Conservation (phyloP, 164 flowering plant species). For the Liquidambar formosana region DNA sequence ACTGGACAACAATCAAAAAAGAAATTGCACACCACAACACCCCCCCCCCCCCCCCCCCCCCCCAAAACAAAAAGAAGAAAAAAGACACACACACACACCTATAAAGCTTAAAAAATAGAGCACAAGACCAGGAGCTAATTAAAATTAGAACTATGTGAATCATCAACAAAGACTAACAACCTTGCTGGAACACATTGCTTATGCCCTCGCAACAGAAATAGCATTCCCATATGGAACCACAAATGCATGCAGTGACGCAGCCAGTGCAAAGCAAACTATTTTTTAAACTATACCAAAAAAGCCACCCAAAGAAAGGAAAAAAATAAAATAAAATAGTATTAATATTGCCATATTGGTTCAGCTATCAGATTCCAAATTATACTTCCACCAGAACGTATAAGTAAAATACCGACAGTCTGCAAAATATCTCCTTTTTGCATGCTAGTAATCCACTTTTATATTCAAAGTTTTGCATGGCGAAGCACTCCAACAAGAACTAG, state of each 20-base stretch:
- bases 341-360: too few relatives aligned
- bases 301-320: too few relatives aligned
- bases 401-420: not conserved
- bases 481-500: not conserved
- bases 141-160: too few relatives aligned
- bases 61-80: too few relatives aligned
- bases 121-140: too few relatives aligned
- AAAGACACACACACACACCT: too few relatives aligned
- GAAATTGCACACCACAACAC: too few relatives aligned
- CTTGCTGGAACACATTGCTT: not conserved
- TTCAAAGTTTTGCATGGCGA: not conserved
- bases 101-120: too few relatives aligned
- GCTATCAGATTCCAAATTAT: not conserved
- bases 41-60: too few relatives aligned
- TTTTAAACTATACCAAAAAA: not conserved
- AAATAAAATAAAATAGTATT: too few relatives aligned
- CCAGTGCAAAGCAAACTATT: not conserved
- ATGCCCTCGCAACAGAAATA: not conserved
- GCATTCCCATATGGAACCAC: not conserved
- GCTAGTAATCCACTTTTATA: not conserved
- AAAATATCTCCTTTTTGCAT: not conserved
- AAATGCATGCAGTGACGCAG: not conserved
- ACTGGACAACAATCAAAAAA: too few relatives aligned
- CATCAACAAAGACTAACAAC: too few relatives aligned
- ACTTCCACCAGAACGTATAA: not conserved